A percentile compares a stretch with the other conserved stretches of the same genome.
Evolutionary conservation across 2,329 filamentous ascomycete genomes (phyloP).

Genomic region (Helicocarpus griseus): DNA sequence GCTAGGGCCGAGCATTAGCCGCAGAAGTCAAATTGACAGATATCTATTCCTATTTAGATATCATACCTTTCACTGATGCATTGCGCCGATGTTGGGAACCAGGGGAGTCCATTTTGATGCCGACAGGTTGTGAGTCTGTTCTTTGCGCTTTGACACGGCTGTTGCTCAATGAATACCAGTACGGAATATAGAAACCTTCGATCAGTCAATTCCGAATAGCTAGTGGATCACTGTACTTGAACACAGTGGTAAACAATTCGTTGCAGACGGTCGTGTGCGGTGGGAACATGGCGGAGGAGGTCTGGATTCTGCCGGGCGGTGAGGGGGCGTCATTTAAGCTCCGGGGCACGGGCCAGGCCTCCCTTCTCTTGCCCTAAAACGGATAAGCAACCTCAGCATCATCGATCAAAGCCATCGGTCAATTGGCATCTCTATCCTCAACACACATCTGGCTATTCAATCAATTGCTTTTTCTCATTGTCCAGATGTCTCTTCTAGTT

Average conservation of each 20-base stretch:
- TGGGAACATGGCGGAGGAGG: neutral
- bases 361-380: constrained; percentile 1
- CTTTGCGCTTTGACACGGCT: neutral
- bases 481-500: neutral
- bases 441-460: neutral
- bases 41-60: no score
- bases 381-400: neutral
- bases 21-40: neutral
- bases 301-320: constrained; percentile 13
- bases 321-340: constrained; percentile 4
- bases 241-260: no score
- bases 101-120: constrained; percentile 15
- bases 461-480: constrained; percentile 1
- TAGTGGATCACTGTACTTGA: no score
- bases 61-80: constrained; percentile 26
- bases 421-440: neutral
- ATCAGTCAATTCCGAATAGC: no score
- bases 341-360: constrained; percentile 9
- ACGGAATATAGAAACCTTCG: neutral
- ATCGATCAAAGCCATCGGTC: no score
- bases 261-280: no score
- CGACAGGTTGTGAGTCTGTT: neutral
- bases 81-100: constrained; percentile 25
- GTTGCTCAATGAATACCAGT: neutral
- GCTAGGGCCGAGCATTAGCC: constrained; percentile 18